These are phyloP conservation scores for Ceratocystis lukuohia DNA, from an alignment of 2,329 filamentous ascomycete genomes.

Conservation along the genomic window DNA sequence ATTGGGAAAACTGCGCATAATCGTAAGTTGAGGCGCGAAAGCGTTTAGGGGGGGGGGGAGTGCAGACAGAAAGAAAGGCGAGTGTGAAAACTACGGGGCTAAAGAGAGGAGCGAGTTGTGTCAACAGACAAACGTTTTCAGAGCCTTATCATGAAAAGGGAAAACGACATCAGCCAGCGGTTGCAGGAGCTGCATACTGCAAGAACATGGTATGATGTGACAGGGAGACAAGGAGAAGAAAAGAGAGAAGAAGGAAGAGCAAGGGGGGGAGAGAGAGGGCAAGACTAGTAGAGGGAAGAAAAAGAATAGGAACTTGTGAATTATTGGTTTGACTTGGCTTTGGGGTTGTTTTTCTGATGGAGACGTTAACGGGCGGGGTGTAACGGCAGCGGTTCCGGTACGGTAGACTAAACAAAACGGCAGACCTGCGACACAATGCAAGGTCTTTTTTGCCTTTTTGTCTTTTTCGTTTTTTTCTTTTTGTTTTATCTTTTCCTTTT, in stretches of 20 bases:
- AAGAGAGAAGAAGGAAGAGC: neutral
- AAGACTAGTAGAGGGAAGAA: neutral
- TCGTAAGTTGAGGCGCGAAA: neutral
- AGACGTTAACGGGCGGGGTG: neutral
- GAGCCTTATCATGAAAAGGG: no score
- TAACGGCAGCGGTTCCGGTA: slow-evolving; percentile 2
- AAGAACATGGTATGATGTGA: no score
- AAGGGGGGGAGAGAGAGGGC: neutral
- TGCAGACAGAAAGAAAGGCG: neutral
- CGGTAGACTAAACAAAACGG: neutral
- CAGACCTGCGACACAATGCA: slow-evolving; percentile 1
- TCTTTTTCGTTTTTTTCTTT: neutral
- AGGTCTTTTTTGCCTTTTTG: neutral
- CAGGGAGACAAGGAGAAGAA: neutral
- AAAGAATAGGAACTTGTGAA: neutral
- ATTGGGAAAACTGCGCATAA: neutral
- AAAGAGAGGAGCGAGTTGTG: no score
- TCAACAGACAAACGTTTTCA: no score
- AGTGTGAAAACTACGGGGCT: no score
- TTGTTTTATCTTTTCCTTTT: neutral
- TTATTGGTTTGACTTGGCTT: no score
- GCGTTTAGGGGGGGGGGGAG: neutral
- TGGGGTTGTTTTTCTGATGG: neutral
- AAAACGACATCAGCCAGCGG: no score
- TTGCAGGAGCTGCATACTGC: no score